Conservation (phyloP, 306 rosid genomes). For the Crataegus laevigata region DNA sequence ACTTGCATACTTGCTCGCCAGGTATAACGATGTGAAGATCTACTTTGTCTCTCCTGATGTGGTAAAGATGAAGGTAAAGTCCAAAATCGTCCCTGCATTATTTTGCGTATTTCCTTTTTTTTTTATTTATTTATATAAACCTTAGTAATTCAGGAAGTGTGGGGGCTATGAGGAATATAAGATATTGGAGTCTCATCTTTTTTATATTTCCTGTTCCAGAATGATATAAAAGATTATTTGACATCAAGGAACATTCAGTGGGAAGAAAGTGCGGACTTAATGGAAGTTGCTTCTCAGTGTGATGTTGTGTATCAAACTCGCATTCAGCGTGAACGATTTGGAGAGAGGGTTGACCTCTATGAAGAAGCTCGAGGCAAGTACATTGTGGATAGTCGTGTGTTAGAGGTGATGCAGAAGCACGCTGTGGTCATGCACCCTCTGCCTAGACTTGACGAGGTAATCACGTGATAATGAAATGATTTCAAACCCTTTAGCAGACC, state of each 20-base stretch:
- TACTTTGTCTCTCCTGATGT: constrained; percentile 73
- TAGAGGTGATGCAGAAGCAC: constrained; percentile 62
- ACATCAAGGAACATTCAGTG: constrained; percentile 56
- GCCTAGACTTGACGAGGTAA: constrained; percentile 91
- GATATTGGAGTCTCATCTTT: neutral
- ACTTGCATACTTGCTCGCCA: constrained; percentile 77
- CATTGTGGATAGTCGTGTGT: constrained; percentile 54
- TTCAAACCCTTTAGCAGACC: neutral
- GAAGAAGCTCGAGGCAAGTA: constrained; percentile 87
- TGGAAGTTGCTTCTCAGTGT: constrained; percentile 75
- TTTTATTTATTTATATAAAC: neutral
- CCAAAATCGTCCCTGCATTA: neutral
- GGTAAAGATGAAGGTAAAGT: constrained; percentile 76
- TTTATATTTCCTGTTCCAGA: constrained; percentile 32
- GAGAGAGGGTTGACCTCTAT: constrained; percentile 68
- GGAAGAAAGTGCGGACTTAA: constrained; percentile 83
- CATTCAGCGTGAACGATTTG: constrained; percentile 74
- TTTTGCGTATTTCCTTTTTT: neutral
- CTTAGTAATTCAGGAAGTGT: neutral
- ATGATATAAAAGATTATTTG: constrained; percentile 76
- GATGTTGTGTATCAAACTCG: constrained; percentile 92
- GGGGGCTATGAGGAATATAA: neutral
- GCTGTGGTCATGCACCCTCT: constrained; percentile 89
- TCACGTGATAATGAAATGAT: neutral
- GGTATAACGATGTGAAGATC: constrained; percentile 62